Evolutionary conservation across 139 green algal species (phyloP).

Genomic region (Deuterostichococcus epilithicus): DNA sequence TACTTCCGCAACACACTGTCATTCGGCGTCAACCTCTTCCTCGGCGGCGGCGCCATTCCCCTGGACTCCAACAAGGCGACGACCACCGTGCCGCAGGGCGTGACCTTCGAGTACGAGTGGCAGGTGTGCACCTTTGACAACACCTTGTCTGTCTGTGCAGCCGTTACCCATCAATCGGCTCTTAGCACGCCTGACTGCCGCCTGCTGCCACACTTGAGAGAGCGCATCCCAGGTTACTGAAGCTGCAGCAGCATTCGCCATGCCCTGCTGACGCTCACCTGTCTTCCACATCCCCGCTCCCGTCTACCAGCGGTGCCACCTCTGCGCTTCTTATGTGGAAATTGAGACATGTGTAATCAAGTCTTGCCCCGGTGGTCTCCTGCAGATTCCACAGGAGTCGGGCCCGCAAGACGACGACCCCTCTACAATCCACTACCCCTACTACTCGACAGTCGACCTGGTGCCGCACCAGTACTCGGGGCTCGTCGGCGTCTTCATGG

Average conservation of each 20-base stretch:
- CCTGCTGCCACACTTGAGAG: no score
- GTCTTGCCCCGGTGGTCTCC: no score
- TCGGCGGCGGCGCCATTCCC: constrained; percentile 31
- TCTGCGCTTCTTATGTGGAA: no score
- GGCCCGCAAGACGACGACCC: constrained; percentile 24
- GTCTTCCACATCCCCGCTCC: no score
- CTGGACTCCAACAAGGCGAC: constrained; percentile 5
- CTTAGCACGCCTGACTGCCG: no score
- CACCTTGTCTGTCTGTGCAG: no score
- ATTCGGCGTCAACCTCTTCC: constrained; percentile 28
- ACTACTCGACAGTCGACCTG: constrained; percentile 41
- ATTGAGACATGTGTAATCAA: no score
- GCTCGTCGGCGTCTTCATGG: constrained; percentile 36
- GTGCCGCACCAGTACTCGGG: constrained; percentile 41
- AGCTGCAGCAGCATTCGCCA: no score
- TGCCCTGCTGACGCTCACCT: no score
- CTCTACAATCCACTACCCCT: constrained; percentile 36
- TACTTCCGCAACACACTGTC: constrained; percentile 34
- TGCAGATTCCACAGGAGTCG: neutral
- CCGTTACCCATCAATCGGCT: no score
- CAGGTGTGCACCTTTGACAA: constrained; percentile 24
- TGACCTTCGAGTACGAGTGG: constrained; percentile 22
- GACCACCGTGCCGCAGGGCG: constrained; percentile 19
- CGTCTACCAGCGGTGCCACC: no score
- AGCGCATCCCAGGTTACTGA: no score